Conservation (phyloP, 2,329 filamentous ascomycete species). For the Sphaerulina vaccinii region DNA sequence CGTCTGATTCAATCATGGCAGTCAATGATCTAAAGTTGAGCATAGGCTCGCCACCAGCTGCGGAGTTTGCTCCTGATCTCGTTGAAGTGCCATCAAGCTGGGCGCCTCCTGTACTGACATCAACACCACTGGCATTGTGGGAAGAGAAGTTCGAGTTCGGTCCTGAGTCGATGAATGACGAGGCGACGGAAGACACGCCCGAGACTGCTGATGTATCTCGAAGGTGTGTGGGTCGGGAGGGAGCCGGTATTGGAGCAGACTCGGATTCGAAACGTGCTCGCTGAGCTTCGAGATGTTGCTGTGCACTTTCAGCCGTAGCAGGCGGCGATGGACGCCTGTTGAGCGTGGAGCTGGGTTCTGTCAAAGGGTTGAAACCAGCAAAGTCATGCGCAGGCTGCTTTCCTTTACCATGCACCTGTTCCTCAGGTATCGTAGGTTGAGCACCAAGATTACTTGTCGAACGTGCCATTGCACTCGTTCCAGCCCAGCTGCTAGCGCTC, state of each 20-base stretch:
- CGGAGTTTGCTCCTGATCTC: conserved; percentile 44
- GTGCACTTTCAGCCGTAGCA: conserved; percentile 37
- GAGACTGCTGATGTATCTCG: conserved; percentile 85
- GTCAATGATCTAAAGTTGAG: conserved; percentile 90
- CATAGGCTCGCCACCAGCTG: conserved; percentile 67
- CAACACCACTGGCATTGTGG: conserved; percentile 57
- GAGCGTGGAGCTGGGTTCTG: conserved; percentile 45
- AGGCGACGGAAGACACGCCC: conserved; percentile 79
- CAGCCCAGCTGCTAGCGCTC: conserved; percentile 36
- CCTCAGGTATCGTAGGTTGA: conserved; percentile 38
- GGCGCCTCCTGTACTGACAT: conserved; percentile 36
- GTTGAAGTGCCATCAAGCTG: conserved; percentile 25
- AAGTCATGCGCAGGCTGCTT: conserved; percentile 48
- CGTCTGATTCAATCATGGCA: conserved; percentile 68
- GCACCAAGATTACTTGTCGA: conserved; percentile 55
- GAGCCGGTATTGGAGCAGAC: conserved; percentile 28
- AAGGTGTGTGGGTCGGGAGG: conserved; percentile 54
- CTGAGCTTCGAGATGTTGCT: conserved; percentile 48
- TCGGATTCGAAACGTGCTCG: conserved; percentile 43
- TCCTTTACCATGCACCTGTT: conserved; percentile 45
- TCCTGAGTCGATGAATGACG: conserved; percentile 69
- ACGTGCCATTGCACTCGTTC: conserved; percentile 33
- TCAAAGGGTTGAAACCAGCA: conserved; percentile 44
- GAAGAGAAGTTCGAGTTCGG: conserved; percentile 39
- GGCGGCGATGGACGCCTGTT: conserved; percentile 36